Evolutionary conservation across 2,329 filamentous ascomycete genomes (phyloP).

Genomic region (Gnomoniopsis smithogilvyi): DNA sequence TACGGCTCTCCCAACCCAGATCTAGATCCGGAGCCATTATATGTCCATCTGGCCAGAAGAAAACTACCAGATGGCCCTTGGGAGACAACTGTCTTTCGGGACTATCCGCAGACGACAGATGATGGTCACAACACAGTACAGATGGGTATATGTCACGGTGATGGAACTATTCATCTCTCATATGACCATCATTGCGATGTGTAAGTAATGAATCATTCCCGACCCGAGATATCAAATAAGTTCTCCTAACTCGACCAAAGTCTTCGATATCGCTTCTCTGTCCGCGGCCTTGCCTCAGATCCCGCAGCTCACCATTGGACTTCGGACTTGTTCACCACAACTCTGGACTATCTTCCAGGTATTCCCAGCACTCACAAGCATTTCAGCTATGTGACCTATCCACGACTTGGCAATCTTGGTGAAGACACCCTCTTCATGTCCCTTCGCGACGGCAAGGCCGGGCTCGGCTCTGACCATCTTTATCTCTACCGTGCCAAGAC

Average conservation of each 20-base stretch:
- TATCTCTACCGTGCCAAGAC: conserved; percentile 37
- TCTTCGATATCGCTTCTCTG: conserved; percentile 36
- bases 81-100: conserved; percentile 44
- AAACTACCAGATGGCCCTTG: conserved; percentile 37
- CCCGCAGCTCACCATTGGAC: conserved; percentile 31
- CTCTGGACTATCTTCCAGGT: conserved; percentile 33
- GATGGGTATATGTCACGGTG: conserved; percentile 45
- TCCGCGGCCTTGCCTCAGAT: conserved; percentile 27
- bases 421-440: conserved; percentile 40
- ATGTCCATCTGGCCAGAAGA: conserved; percentile 43
- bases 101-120: conserved; percentile 47
- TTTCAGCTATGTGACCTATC: conserved; percentile 43
- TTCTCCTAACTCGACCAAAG: conserved; percentile 13
- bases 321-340: conserved; percentile 33
- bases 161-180: conserved; percentile 50
- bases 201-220: conserved; percentile 20
- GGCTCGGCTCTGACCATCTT: conserved; percentile 46
- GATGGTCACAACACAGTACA: conserved; percentile 53
- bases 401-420: conserved; percentile 40
- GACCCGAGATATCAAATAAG: not conserved
- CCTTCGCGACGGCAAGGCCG: conserved; percentile 48
- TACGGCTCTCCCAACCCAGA: conserved; percentile 29
- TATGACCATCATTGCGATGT: conserved; percentile 49
- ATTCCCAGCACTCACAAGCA: conserved; percentile 26
- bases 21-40: conserved; percentile 30